Base-by-base conservation (phyloP, 257 asterid species). In the Solanum microdontum region DNA sequence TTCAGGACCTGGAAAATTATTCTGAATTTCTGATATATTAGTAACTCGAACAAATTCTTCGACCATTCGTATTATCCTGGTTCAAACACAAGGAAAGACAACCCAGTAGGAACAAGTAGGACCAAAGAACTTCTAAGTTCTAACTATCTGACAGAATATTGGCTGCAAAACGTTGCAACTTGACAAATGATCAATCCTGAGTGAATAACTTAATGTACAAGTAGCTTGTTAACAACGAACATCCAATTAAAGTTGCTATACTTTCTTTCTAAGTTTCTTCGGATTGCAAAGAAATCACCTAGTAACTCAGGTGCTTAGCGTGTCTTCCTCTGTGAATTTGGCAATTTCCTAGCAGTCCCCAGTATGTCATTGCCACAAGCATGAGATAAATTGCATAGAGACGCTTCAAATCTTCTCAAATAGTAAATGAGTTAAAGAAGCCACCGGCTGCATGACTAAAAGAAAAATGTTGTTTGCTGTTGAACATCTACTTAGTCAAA, bases 401-500 rank as follows among this genome's bases (percentile, higher is more conserved):
- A 28, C 23, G 39, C 62, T 86, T 75, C 30, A 77, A 77, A n/a
- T 39, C 34, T 40, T 77, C 84, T 77, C 36, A 40, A 77, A 80
- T 84, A 86, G 58, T 11, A 30, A 36, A 43, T 69, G 62, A 21
- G 80, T 7, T 34, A 36, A 84, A 28, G 74, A 89, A 62, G 30
- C 82, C 58, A 80, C 36, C 40, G 15, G 30, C 82, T 79, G 62
- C 33, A 77, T 28, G 45, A 77, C 70, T 73, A 32, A 26, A 85
- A 26, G 77, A 77, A 88, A 87, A 68, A 12, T 70, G 79, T 23
- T 82, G 24, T 77, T 80, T 62, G 55, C 72, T 33, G 68, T 37
- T 87, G 88, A 64, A 68, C 85, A 84, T 75, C 82, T 75, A 79
- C 62, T 74, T 40, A n/a, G 33, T 90, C 87, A 88, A 68, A 91